Evolutionary conservation across 768 basidiomycete genomes (phyloP).

Genomic region (Nidularia sp.): DNA sequence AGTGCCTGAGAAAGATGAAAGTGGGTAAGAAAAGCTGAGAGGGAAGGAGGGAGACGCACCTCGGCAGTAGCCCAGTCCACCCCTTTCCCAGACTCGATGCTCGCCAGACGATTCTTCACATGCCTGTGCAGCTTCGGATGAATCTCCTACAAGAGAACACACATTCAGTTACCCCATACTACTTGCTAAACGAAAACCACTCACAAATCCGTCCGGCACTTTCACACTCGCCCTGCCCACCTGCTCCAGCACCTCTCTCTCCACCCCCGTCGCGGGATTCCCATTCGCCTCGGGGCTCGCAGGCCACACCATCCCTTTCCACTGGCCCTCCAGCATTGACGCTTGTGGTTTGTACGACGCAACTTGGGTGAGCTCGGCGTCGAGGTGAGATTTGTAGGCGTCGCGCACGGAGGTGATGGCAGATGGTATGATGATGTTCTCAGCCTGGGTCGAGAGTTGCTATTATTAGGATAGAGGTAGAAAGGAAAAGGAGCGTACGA

Average conservation of each 20-base stretch:
- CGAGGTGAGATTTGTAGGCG: conserved; percentile 60
- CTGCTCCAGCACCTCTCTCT: conserved; percentile 40
- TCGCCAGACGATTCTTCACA: conserved; percentile 70
- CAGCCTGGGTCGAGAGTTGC: conserved; percentile 25
- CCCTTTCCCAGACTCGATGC: conserved; percentile 62
- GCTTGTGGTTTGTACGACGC: conserved; percentile 43
- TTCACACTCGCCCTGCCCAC: conserved; percentile 70
- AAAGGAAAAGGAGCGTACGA: conserved; percentile 39
- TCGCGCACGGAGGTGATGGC: conserved; percentile 48
- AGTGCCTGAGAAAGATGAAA: conserved; percentile 49
- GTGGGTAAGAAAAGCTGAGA: not conserved
- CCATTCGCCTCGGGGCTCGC: conserved; percentile 44
- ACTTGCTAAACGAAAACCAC: conserved; percentile 17
- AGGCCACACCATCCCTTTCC: conserved; percentile 68
- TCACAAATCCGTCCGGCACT: conserved; percentile 58
- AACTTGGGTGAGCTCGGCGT: conserved; percentile 50
- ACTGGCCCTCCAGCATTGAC: conserved; percentile 63
- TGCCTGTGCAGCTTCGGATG: conserved; percentile 78
- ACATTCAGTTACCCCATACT: too few species aligned
- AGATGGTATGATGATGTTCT: conserved; percentile 47
- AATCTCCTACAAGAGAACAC: conserved; percentile 48
- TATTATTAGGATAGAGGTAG: not conserved
- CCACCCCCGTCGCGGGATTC: conserved; percentile 68
- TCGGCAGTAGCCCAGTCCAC: conserved; percentile 92
- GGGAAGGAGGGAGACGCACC: conserved; percentile 28